Percentiles rank a stretch among this genome's conserved stretches.
These are phyloP conservation scores for Baorangia bicolor DNA, from an alignment of 768 basidiomycete species.

Conservation along the genomic window DNA sequence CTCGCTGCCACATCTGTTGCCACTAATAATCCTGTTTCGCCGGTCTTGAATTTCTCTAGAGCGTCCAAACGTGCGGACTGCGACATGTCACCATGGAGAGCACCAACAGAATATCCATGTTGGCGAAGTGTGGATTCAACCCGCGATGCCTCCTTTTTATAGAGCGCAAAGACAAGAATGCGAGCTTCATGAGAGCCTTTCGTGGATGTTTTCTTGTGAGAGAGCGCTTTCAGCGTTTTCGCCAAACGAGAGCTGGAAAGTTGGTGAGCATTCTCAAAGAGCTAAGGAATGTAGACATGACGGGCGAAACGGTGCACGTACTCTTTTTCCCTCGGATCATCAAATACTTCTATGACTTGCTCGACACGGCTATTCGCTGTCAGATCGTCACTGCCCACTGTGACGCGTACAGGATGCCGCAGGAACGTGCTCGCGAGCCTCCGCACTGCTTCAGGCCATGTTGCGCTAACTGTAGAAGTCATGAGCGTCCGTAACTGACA, in stretches of 20 bases:
- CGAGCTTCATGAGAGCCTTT: constrained; percentile 55
- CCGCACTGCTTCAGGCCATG: constrained; percentile 95
- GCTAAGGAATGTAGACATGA: not conserved
- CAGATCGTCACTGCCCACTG: constrained; percentile 93
- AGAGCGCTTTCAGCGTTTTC: constrained; percentile 50
- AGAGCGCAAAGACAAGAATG: constrained; percentile 90
- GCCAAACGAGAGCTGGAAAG: constrained; percentile 55
- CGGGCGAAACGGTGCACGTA: constrained; percentile 36
- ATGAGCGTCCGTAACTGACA: not conserved
- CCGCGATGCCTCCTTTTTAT: constrained; percentile 96
- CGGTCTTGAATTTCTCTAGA: constrained; percentile 83
- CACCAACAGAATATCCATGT: constrained; percentile 76
- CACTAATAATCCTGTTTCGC: constrained; percentile 78
- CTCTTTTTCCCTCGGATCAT: constrained; percentile 85
- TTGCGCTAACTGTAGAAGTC: constrained; percentile 76
- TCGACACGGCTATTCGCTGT: constrained; percentile 94
- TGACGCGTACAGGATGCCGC: constrained; percentile 80
- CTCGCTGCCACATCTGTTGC: constrained; percentile 98
- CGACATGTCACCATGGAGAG: constrained; percentile 88
- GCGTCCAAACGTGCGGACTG: constrained; percentile 83
- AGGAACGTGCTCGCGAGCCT: constrained; percentile 87
- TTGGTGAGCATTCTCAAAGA: not conserved
- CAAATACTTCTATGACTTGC: constrained; percentile 90
- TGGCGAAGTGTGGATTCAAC: constrained; percentile 75
- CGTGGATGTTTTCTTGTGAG: constrained; percentile 60